Conservation (phyloP, 1,284 basidiomycete genomes). For the Tilletia setariae region DNA sequence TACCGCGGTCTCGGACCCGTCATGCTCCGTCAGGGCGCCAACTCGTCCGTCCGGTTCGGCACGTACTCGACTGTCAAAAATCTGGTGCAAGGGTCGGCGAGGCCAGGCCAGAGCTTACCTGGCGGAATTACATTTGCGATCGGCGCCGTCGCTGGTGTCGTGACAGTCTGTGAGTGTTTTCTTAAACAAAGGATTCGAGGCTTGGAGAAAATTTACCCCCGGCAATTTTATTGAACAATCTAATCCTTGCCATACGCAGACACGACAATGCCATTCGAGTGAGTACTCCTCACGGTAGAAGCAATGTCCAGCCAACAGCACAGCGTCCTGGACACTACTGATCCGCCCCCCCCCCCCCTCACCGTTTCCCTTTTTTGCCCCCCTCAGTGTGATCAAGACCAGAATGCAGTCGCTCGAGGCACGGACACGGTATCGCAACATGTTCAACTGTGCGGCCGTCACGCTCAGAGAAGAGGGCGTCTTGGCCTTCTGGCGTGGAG, state of each 20-base stretch:
- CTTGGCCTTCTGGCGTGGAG: conserved; percentile 88
- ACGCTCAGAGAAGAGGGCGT: conserved; percentile 68
- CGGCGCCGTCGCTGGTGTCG: conserved; percentile 85
- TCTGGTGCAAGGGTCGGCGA: conserved; percentile 74
- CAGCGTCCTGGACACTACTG: background rate
- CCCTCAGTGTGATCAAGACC: conserved; percentile 83
- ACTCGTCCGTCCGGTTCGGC: conserved; percentile 94
- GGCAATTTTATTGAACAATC: background rate
- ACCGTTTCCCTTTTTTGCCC: background rate
- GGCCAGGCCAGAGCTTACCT: conserved; percentile 80
- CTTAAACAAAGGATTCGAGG: too few relatives aligned
- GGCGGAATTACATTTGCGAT: conserved; percentile 88
- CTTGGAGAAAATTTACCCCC: background rate
- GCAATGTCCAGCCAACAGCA: too few relatives aligned
- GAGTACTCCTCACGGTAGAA: too few relatives aligned
- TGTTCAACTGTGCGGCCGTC: conserved; percentile 75
- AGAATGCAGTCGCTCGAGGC: conserved; percentile 93
- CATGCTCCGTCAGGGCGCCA: conserved; percentile 95
- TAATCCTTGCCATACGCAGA: conserved; percentile 18
- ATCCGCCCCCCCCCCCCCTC: background rate
- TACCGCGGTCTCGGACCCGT: conserved; percentile 93
- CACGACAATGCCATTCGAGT: conserved; percentile 52
- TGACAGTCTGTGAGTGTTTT: conserved; percentile 73
- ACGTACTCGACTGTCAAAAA: conserved; percentile 85
- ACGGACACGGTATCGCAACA: conserved; percentile 76